Conservation (phyloP, 257 asterid species). For the Penstemon eatonii region DNA sequence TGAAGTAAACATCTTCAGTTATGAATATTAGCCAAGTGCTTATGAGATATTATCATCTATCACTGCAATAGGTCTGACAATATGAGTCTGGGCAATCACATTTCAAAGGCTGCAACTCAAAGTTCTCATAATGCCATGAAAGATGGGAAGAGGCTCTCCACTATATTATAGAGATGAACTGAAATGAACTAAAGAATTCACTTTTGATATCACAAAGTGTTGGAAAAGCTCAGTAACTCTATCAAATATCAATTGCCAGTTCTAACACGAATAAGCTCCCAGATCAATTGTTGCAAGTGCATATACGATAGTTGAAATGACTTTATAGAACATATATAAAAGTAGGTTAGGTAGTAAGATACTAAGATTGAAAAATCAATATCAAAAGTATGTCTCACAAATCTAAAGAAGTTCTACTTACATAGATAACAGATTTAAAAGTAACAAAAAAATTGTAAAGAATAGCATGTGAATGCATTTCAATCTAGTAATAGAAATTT, state of each 20-base stretch:
- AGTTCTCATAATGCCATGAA: slow-evolving; percentile 2
- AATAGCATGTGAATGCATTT: slow-evolving; percentile 7
- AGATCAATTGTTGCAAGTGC: neutral
- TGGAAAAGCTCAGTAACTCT: slow-evolving; percentile 1
- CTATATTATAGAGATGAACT: neutral
- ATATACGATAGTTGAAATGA: slow-evolving; percentile 6
- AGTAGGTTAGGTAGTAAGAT: neutral
- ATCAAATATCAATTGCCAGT: neutral
- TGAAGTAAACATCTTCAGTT: neutral
- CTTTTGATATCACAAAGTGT: neutral
- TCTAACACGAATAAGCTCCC: neutral
- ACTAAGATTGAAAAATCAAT: neutral
- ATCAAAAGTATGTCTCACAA: neutral
- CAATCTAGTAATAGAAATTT: neutral
- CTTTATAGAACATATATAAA: neutral
- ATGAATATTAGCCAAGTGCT: neutral
- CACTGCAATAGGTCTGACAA: neutral
- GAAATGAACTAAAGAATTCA: neutral
- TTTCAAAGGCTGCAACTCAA: neutral
- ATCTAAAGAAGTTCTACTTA: neutral
- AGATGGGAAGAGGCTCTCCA: neutral
- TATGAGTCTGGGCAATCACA: neutral
- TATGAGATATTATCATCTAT: neutral
- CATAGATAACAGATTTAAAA: neutral
- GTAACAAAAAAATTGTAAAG: neutral